Evolutionary conservation across 495 filamentous ascomycete genomes (phyloP).

Genomic region (Penicillium crystallinum): DNA sequence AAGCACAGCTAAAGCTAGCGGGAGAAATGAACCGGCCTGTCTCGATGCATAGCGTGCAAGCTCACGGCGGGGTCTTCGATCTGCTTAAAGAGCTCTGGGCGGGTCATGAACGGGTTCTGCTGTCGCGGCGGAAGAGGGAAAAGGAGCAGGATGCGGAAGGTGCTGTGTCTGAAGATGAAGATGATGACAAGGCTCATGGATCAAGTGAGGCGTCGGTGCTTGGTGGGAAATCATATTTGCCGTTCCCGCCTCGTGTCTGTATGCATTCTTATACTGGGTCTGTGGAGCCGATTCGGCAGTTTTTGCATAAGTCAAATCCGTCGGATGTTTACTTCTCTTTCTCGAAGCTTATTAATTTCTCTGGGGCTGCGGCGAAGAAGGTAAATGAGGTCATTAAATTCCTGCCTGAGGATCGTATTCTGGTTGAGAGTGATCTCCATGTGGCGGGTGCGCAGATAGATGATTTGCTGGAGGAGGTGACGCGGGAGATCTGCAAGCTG

Average conservation of each 20-base stretch:
- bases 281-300: conserved; percentile 70
- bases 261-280: conserved; percentile 90
- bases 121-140: conserved; percentile 58
- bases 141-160: conserved; percentile 31
- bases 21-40: conserved; percentile 76
- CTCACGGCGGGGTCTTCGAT: conserved; percentile 78
- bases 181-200: neutral
- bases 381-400: conserved; percentile 62
- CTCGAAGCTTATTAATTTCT: conserved; percentile 76
- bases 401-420: conserved; percentile 69
- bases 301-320: conserved; percentile 68
- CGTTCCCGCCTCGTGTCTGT: conserved; percentile 86
- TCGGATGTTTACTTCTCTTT: conserved; percentile 84
- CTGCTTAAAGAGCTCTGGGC: conserved; percentile 71
- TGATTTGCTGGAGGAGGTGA: conserved; percentile 63
- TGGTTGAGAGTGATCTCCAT: conserved; percentile 90
- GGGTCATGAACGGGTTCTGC: conserved; percentile 67
- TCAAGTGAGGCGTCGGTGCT: conserved; percentile 27
- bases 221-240: conserved; percentile 36
- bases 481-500: conserved; percentile 64
- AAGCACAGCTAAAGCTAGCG: conserved; percentile 79
- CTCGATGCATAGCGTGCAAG: conserved; percentile 87
- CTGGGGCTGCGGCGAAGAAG: conserved; percentile 47
- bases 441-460: conserved; percentile 83
- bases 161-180: conserved; percentile 32